Conservation (phyloP, 108 stramenopile genomes). For the Epipyxis sp. region DNA sequence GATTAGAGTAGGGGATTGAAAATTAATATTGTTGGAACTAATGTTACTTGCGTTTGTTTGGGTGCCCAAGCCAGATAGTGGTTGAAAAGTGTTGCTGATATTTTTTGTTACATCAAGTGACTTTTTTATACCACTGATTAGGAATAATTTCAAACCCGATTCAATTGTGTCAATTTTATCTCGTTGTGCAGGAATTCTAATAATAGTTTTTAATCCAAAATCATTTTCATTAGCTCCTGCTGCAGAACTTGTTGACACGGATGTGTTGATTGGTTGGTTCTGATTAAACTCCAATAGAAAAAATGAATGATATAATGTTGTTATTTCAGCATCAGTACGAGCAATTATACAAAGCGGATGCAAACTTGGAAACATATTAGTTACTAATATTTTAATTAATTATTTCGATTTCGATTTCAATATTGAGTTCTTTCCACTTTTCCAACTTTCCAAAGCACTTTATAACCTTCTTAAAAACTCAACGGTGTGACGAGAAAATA, state of each 20-base stretch:
- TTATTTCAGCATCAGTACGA: slow-evolving; percentile 25
- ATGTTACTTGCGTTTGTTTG: neutral
- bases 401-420: too few relatives aligned
- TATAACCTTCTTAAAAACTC: too few relatives aligned
- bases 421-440: too few relatives aligned
- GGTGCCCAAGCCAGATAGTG: neutral
- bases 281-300: neutral
- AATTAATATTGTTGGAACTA: too few relatives aligned
- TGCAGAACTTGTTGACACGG: neutral
- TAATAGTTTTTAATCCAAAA: neutral
- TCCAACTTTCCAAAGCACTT: too few relatives aligned
- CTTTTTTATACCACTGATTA: neutral
- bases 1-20: too few relatives aligned
- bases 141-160: neutral
- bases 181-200: neutral
- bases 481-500: too few relatives aligned
- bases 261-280: too few relatives aligned
- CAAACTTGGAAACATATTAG: too few relatives aligned
- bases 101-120: neutral
- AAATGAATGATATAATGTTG: slow-evolving; percentile 14
- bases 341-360: slow-evolving; percentile 16
- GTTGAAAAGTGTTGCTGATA: neutral
- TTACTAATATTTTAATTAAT: too few relatives aligned
- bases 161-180: neutral
- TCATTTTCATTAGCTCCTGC: too few relatives aligned